Evolutionary conservation across 345 rosid species (phyloP).

Genomic region (Gossypium raimondii): DNA sequence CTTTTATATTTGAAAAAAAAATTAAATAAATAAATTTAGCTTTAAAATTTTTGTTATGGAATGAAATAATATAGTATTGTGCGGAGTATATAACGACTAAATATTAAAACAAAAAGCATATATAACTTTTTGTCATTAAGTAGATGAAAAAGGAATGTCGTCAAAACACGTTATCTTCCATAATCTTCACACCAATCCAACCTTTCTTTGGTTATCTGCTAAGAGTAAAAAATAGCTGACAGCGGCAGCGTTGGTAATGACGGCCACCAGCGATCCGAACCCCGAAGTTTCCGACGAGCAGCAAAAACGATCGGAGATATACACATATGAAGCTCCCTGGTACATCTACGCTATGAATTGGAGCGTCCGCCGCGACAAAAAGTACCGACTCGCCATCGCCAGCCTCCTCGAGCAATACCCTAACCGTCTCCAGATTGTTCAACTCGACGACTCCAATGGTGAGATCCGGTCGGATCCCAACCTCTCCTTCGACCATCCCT

Average conservation of each 20-base stretch:
- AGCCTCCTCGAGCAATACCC: constrained; percentile 73
- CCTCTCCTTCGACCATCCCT: constrained; percentile 90
- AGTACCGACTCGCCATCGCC: constrained; percentile 90
- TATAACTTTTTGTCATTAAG: too few relatives aligned
- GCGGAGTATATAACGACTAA: too few relatives aligned
- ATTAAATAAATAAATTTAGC: too few relatives aligned
- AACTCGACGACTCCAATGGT: constrained; percentile 90
- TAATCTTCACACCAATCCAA: neutral
- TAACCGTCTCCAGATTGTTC: constrained; percentile 87
- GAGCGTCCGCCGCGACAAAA: constrained; percentile 98
- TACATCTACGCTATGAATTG: constrained; percentile 98
- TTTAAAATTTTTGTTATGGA: too few relatives aligned
- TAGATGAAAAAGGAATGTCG: neutral
- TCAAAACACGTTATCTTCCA: neutral
- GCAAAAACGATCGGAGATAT: constrained; percentile 93
- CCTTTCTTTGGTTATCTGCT: neutral
- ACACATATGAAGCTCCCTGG: constrained; percentile 97
- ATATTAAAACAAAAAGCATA: too few relatives aligned
- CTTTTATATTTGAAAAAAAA: too few relatives aligned
- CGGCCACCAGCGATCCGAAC: constrained; percentile 65
- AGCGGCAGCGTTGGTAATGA: constrained; percentile 31
- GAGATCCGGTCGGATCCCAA: constrained; percentile 83
- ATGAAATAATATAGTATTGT: too few relatives aligned
- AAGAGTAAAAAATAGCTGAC: neutral
- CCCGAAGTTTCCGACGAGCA: constrained; percentile 85